Percentiles rank a stretch among this genome's conserved stretches.
phyloP scores from a whole-genome alignment of 169 alveolate species.

The Plasmodium gonderi region DNA sequence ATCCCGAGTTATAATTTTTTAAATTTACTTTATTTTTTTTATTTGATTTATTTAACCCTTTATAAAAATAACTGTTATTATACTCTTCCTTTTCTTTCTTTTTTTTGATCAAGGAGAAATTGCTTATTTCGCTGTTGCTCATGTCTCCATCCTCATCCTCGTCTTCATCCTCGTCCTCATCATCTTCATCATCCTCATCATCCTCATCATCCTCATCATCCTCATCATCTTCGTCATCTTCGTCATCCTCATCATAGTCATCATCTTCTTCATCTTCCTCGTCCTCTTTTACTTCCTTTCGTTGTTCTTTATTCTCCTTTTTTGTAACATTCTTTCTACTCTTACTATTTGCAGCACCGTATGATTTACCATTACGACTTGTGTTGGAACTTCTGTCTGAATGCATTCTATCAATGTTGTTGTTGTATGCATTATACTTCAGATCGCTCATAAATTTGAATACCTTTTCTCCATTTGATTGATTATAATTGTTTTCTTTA shows the following conservation, averaged over 20 bases:
- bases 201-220: not conserved
- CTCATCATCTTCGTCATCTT: constrained; percentile 3
- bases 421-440: constrained; percentile 23
- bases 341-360: not conserved
- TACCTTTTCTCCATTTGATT: constrained; percentile 18
- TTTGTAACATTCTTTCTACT: not conserved
- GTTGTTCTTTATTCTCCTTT: not conserved
- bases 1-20: constrained; percentile 65
- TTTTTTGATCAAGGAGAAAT: constrained; percentile 14
- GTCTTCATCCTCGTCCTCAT: not conserved
- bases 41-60: constrained; percentile 16
- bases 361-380: not conserved
- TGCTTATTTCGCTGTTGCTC: constrained; percentile 3
- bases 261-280: constrained; percentile 3
- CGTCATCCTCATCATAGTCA: not conserved
- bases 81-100: not conserved
- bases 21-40: constrained; percentile 44
- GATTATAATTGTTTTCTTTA: constrained; percentile 18
- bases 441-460: constrained; percentile 40
- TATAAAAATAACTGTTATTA: constrained; percentile 16
- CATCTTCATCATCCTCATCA: not conserved
- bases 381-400: constrained; percentile 31
- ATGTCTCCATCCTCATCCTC: not conserved
- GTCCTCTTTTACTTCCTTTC: not conserved
- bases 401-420: not conserved